phyloP scores from a whole-genome alignment of 441 rosid species.

The Bocquillonia castaneifolia region DNA sequence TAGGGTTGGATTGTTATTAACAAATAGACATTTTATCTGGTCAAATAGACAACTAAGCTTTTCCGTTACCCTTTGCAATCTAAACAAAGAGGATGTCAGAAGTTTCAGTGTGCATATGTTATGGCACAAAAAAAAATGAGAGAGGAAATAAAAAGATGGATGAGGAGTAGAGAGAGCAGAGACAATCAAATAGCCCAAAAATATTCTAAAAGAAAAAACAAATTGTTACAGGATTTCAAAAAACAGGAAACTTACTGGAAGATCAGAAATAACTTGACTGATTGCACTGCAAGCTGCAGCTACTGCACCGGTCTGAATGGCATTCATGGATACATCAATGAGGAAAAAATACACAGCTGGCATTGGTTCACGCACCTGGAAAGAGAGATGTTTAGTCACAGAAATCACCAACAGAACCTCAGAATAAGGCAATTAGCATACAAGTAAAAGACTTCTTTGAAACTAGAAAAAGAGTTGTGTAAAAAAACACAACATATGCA shows the following conservation, averaged over 20 bases:
- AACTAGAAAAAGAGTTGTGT: constrained; percentile 13
- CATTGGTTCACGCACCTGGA: constrained; percentile 88
- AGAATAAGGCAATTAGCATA: not conserved
- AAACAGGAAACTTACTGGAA: constrained; percentile 59
- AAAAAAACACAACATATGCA: not conserved
- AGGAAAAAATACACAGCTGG: constrained; percentile 79
- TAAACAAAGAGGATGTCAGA: not conserved
- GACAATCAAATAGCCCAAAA: not conserved
- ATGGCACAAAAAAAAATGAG: not conserved
- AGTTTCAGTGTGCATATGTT: not conserved
- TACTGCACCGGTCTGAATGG: constrained; percentile 79
- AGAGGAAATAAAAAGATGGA: not conserved
- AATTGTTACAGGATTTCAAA: not conserved
- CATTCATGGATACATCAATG: constrained; percentile 79
- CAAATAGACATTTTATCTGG: not conserved
- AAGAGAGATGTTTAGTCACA: constrained; percentile 34
- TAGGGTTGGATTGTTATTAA: not conserved
- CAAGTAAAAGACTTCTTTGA: constrained; percentile 23
- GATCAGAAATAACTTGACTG: constrained; percentile 71
- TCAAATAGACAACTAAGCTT: not conserved
- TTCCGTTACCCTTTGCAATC: not conserved
- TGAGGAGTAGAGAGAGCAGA: not conserved
- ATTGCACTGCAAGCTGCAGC: constrained; percentile 89
- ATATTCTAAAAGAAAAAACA: not conserved
- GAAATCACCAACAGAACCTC: not conserved